Percentiles rank a stretch among this genome's conserved stretches.
Conservation (phyloP, 352 stramenopile species). For the Globisporangium okanoganense region DNA sequence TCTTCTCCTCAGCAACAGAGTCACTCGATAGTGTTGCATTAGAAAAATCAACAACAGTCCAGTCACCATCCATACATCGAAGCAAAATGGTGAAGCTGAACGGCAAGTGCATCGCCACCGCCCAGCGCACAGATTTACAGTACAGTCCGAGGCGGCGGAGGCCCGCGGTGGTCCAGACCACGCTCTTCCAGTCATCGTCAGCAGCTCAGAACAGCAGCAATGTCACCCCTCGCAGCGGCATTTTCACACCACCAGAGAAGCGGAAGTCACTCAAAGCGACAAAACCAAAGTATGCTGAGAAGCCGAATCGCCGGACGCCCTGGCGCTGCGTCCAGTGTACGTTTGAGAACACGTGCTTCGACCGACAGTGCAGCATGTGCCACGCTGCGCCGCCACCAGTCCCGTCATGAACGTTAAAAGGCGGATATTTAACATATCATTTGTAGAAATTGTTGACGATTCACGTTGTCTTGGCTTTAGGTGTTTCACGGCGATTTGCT, state of each 20-base stretch:
- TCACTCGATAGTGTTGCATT: neutral
- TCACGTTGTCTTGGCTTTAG: constrained; percentile 5
- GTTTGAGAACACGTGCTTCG: constrained; percentile 75
- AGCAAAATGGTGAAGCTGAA: constrained; percentile 20
- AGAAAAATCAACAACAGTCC: neutral
- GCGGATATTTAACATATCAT: constrained; percentile 6
- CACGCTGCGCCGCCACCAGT: constrained; percentile 19
- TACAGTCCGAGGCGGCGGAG: constrained; percentile 25
- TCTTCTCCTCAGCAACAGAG: constrained; percentile 23
- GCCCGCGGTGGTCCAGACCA: constrained; percentile 32
- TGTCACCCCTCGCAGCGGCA: neutral
- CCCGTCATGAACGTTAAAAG: constrained; percentile 21
- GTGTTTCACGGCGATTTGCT: neutral
- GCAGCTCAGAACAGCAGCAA: constrained; percentile 6
- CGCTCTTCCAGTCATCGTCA: constrained; percentile 23
- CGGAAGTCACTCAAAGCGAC: neutral
- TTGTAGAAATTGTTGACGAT: constrained; percentile 5
- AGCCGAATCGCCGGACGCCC: constrained; percentile 19
- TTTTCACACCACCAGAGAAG: neutral
- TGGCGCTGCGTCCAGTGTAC: constrained; percentile 65
- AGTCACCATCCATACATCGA: constrained; percentile 4
- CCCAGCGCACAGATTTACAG: constrained; percentile 26
- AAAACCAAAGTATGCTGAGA: neutral
- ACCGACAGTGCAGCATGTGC: constrained; percentile 68
- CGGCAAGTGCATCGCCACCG: constrained; percentile 5